Conservation (phyloP, 73 alveolate species). For the Paramecium octaurelia region DNA sequence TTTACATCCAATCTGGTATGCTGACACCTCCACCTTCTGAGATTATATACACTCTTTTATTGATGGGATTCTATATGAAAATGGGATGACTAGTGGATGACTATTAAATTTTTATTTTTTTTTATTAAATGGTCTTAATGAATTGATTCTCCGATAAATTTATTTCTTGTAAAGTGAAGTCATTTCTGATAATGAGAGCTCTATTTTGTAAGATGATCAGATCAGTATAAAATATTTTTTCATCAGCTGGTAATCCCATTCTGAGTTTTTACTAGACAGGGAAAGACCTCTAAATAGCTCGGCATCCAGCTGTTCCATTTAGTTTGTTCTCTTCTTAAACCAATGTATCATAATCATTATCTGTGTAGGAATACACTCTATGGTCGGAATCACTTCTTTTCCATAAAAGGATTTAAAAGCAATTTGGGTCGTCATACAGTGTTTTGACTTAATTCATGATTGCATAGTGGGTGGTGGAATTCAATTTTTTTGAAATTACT, state of each 20-base stretch:
- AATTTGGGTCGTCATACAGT: not conserved
- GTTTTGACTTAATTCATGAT: not conserved
- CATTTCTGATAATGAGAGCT: slow-evolving; percentile 24
- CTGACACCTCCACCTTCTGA: not conserved
- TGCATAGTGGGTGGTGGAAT: not conserved
- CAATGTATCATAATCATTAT: not conserved
- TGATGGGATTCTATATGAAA: not conserved
- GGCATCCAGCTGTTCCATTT: not conserved
- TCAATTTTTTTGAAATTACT: not conserved
- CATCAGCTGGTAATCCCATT: slow-evolving; percentile 14
- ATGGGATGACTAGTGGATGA: not conserved
- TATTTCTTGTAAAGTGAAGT: not conserved
- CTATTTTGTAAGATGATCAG: not conserved
- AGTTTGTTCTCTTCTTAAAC: not conserved
- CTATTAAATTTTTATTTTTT: not conserved
- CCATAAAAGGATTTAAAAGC: not conserved
- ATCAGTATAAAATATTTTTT: not conserved
- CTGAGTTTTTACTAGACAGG: not conserved
- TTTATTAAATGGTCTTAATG: not conserved
- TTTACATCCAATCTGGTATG: not conserved
- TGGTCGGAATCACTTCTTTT: not conserved
- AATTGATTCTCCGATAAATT: not conserved
- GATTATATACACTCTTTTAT: not conserved
- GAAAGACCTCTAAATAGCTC: not conserved
- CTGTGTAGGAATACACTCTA: not conserved